Base-by-base conservation (phyloP, 2,329 filamentous ascomycete genomes). In the Phyllosticta citrichinensis region DNA sequence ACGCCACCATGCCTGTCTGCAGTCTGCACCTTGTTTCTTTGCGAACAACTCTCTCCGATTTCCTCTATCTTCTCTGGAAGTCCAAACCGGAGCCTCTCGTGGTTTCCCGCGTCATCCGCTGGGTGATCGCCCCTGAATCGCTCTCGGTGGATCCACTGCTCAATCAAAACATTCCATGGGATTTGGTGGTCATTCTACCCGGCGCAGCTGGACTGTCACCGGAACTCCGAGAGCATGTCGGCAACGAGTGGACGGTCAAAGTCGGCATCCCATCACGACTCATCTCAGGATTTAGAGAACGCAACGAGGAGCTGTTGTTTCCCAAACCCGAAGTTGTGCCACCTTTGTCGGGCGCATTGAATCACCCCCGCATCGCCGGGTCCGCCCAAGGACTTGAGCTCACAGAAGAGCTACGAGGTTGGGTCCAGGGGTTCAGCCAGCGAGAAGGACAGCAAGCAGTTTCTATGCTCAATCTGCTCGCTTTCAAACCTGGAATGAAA, bases 401-500 rank as follows among this genome's bases (percentile, higher is more conserved):
- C 9, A 80, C 78, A 17, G 68, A 76, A 0, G 78, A 81, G 3
- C 69, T 87, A 0, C 66, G 76, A 12, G 50, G 66, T 0, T 87
- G 83, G 78, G 81, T 84, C 68, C 62, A 72, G 4, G 24, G 27
- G 0, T 77, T 76, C 58, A 52, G 19, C 1, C 55, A 57, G 0
- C 55, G 63, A 67, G 67, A 68, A 72, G 69, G 67, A 53, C 64
- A 10, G 60, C 71, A 68, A 47, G 79, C 84, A 0, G 80, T 86
- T 1, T 82, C 80, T 1, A 87, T 87, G 84, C 75, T 87, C 50
- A 87, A 87, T 63, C 73, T 87, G 2, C 76, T 87, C 4, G 76
- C 83, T 50, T 87, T 87, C 72, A 75, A 76, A 52, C 73, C 70
- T 0, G 77, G 75, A 11, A 77, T 75, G 63, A 83, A 84, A 66